These are phyloP conservation scores for Debaryomyces fabryi DNA, from an alignment of 1,139 yeast species.

Conservation along the genomic window DNA sequence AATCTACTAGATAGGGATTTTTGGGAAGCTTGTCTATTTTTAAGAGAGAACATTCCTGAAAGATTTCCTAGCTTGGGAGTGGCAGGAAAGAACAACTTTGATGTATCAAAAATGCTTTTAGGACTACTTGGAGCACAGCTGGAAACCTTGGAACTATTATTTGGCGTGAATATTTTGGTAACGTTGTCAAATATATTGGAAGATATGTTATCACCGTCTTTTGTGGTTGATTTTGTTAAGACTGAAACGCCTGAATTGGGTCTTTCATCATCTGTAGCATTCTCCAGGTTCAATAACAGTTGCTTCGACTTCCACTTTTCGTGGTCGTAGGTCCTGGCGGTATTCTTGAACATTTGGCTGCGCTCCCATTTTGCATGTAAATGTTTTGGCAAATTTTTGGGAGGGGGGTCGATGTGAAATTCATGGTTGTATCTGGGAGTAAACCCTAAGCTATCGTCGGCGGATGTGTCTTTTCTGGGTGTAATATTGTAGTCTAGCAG, in stretches of 20 bases:
- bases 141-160: constrained; percentile 3
- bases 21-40: neutral
- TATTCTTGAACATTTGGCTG: constrained; percentile 24
- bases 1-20: neutral
- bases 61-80: constrained; percentile 1
- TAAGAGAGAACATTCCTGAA: neutral
- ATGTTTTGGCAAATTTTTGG: constrained; percentile 16
- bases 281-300: constrained; percentile 9
- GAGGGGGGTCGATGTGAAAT: constrained; percentile 17
- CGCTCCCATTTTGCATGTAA: constrained; percentile 26
- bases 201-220: neutral
- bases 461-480: neutral
- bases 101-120: neutral
- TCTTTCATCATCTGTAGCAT: neutral
- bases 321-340: constrained; percentile 16
- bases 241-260: neutral
- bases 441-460: neutral
- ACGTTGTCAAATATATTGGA: constrained; percentile 10
- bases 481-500: neutral
- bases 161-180: constrained; percentile 7
- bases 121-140: constrained; percentile 1
- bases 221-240: neutral
- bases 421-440: constrained; percentile 16
- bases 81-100: constrained; percentile 1
- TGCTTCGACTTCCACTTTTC: constrained; percentile 13